Percentiles rank a stretch among this genome's conserved stretches.
Conservation (phyloP, 768 basidiomycete species). For the Leccinum disarticulatum region DNA sequence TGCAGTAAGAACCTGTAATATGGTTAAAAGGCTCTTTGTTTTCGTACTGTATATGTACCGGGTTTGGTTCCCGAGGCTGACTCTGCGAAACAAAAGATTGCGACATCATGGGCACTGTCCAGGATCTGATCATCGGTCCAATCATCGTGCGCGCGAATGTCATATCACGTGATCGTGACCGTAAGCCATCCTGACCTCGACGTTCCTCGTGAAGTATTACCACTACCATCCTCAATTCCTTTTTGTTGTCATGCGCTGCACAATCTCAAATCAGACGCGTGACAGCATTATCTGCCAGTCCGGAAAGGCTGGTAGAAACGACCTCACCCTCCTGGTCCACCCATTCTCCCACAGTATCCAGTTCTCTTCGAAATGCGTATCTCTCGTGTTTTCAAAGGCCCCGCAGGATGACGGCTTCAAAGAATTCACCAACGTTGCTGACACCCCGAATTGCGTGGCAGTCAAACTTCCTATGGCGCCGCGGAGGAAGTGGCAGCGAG, state of each 20-base stretch:
- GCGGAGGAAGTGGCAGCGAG: constrained; percentile 45
- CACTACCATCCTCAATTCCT: not conserved
- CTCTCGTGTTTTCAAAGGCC: constrained; percentile 19
- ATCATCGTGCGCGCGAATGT: constrained; percentile 1
- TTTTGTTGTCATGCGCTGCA: constrained; percentile 23
- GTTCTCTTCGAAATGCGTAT: constrained; percentile 20
- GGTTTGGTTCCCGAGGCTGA: constrained; percentile 20
- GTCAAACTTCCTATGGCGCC: constrained; percentile 24
- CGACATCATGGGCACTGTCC: constrained; percentile 16
- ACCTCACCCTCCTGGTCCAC: constrained; percentile 18
- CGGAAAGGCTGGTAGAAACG: not conserved
- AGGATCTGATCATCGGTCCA: too few relatives aligned
- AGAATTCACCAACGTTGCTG: constrained; percentile 6
- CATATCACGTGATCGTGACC: constrained; percentile 16
- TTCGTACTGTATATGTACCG: constrained; percentile 18
- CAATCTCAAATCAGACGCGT: constrained; percentile 39
- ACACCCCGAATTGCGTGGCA: constrained; percentile 13
- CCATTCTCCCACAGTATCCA: constrained; percentile 24
- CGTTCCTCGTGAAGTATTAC: not conserved
- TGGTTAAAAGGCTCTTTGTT: constrained; percentile 4
- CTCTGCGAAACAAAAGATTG: constrained; percentile 17
- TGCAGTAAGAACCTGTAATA: constrained; percentile 56
- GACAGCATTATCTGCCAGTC: constrained; percentile 26
- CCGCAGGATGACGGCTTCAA: constrained; percentile 22
- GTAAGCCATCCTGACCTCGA: not conserved